phyloP scores from a whole-genome alignment of 805 yeast species.

The Saccharomycopsis schoenii region DNA sequence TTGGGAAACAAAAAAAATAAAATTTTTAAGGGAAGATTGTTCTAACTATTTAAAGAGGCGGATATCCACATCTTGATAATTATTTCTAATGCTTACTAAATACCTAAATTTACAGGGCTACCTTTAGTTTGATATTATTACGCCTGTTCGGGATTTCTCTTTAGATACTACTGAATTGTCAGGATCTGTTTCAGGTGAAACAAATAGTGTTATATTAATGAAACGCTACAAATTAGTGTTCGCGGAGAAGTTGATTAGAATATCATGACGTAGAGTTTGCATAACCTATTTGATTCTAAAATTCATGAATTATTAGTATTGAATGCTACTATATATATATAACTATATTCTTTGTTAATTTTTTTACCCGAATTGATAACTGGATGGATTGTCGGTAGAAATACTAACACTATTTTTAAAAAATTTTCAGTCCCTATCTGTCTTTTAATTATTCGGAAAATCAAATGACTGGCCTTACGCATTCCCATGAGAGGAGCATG shows the following conservation, averaged over 20 bases:
- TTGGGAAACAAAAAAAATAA: background rate
- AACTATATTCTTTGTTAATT: background rate
- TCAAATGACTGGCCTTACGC: constrained; percentile 16
- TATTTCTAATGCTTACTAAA: too few species aligned
- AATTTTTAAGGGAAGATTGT: too few species aligned
- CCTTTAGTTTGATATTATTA: too few species aligned
- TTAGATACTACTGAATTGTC: too few species aligned
- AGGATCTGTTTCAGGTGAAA: background rate
- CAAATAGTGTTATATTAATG: background rate
- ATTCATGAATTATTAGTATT: too few species aligned
- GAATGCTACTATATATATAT: too few species aligned
- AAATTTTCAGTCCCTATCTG: constrained; percentile 16
- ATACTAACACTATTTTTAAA: constrained; percentile 1
- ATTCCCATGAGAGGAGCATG: constrained; percentile 1
- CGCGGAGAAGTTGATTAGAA: background rate
- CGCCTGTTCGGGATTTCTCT: too few species aligned
- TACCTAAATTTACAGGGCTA: too few species aligned
- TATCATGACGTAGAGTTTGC: too few species aligned
- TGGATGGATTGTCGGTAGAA: constrained; percentile 19
- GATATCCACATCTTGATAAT: background rate
- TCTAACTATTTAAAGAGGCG: too few species aligned
- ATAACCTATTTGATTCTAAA: too few species aligned
- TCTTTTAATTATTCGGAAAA: constrained; percentile 19
- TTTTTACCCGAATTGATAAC: constrained; percentile 17
- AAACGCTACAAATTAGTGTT: background rate